Conservation (phyloP, 1,284 basidiomycete species). For the Irpex sp. region DNA sequence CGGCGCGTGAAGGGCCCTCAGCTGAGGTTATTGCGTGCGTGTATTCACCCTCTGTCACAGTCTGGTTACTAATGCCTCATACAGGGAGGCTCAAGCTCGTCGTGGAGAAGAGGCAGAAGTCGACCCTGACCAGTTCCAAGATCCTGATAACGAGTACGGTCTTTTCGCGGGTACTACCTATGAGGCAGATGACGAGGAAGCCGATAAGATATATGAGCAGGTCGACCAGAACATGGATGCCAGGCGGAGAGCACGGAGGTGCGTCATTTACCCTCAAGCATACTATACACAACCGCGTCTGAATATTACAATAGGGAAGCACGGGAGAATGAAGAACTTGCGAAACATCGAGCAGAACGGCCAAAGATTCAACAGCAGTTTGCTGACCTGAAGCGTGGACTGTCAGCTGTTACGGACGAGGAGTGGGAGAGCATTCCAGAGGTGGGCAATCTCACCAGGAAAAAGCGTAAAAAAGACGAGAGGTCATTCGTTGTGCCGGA, state of each 20-base stretch:
- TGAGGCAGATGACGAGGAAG: slow-evolving; percentile 97
- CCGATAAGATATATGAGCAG: slow-evolving; percentile 89
- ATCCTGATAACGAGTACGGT: slow-evolving; percentile 96
- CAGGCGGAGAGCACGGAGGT: slow-evolving; percentile 77
- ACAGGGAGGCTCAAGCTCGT: slow-evolving; percentile 74
- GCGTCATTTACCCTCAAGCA: slow-evolving; percentile 38
- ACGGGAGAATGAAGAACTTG: slow-evolving; percentile 69
- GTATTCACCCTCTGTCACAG: neutral
- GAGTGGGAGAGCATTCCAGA: slow-evolving; percentile 97
- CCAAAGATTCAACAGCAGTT: slow-evolving; percentile 94
- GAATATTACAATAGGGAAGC: slow-evolving; percentile 54
- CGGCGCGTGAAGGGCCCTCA: slow-evolving; percentile 90
- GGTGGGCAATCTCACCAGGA: slow-evolving; percentile 92
- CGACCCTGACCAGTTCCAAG: slow-evolving; percentile 89
- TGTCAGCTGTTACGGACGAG: slow-evolving; percentile 82
- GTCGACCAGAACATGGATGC: slow-evolving; percentile 92
- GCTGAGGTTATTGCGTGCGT: slow-evolving; percentile 84
- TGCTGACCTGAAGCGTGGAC: slow-evolving; percentile 89
- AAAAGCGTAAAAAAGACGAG: slow-evolving; percentile 85
- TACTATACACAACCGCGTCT: slow-evolving; percentile 22
- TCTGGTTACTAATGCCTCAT: neutral
- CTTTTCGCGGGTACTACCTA: slow-evolving; percentile 95
- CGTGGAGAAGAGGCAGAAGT: slow-evolving; percentile 85
- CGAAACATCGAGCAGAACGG: slow-evolving; percentile 71
- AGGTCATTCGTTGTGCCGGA: slow-evolving; percentile 90